Conservation (phyloP, 2,329 filamentous ascomycete genomes). For the Pseudopithomyces chartarum region DNA sequence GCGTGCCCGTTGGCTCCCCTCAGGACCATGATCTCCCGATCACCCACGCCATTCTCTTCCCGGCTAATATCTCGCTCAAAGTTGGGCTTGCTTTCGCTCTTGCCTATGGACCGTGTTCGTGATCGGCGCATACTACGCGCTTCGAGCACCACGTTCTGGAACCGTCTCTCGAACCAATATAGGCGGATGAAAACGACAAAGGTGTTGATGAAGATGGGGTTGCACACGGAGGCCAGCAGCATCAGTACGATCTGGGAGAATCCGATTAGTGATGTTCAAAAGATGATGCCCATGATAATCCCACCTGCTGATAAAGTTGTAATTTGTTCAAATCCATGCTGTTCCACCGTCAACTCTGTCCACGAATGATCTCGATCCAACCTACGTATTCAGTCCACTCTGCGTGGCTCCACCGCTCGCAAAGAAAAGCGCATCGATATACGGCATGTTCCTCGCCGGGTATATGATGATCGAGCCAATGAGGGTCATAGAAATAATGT, state of each 20-base stretch:
- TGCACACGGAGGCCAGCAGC: conserved; percentile 44
- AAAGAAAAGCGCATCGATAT: conserved; percentile 90
- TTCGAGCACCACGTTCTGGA: conserved; percentile 80
- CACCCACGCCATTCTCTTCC: conserved; percentile 68
- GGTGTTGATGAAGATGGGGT: conserved; percentile 54
- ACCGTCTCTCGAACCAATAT: conserved; percentile 98
- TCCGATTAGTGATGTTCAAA: neutral
- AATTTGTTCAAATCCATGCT: conserved; percentile 57
- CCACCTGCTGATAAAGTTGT: conserved; percentile 57
- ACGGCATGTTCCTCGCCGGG: conserved; percentile 65
- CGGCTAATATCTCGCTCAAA: conserved; percentile 50
- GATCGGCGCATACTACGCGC: conserved; percentile 68
- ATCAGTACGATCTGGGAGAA: conserved; percentile 59
- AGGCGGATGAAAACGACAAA: conserved; percentile 89
- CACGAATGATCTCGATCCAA: neutral
- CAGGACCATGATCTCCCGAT: conserved; percentile 69
- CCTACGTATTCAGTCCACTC: conserved; percentile 82
- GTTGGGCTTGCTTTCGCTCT: conserved; percentile 53
- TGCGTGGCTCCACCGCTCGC: conserved; percentile 86
- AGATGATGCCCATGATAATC: neutral
- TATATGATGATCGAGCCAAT: conserved; percentile 80
- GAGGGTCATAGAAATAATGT: conserved; percentile 76
- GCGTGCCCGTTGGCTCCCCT: conserved; percentile 58
- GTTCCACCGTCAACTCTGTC: conserved; percentile 18
- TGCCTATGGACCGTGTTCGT: conserved; percentile 63